phyloP scores from a whole-genome alignment of 1,139 yeast species.

The Kodamaea alishanica region DNA sequence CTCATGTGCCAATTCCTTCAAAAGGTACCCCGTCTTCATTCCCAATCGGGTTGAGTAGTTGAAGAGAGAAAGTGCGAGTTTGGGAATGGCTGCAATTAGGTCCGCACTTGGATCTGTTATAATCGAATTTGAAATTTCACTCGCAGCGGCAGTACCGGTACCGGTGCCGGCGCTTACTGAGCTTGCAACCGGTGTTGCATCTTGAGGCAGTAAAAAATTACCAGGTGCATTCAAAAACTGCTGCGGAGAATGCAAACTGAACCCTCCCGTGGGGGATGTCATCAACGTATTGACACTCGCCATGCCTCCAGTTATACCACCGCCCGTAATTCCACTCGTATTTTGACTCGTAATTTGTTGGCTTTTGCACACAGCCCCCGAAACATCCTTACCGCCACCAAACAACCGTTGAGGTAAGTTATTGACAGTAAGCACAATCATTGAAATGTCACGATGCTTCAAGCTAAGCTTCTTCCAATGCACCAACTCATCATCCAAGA shows the following conservation, averaged over 20 bases:
- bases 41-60: constrained; percentile 71
- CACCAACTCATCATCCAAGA: constrained; percentile 74
- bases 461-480: constrained; percentile 71
- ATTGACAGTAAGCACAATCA: constrained; percentile 73
- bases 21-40: constrained; percentile 65
- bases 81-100: constrained; percentile 61
- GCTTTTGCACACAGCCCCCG: too few relatives aligned
- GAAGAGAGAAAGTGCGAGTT: constrained; percentile 58
- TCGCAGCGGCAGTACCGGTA: constrained; percentile 6
- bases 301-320: constrained; percentile 15
- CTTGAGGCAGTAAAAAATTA: constrained; percentile 33
- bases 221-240: constrained; percentile 36
- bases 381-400: not conserved
- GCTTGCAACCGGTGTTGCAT: constrained; percentile 22
- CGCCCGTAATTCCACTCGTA: too few relatives aligned
- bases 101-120: constrained; percentile 53
- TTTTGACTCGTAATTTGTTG: too few relatives aligned
- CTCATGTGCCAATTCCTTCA: constrained; percentile 34
- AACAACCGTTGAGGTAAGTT: constrained; percentile 57
- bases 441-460: constrained; percentile 57
- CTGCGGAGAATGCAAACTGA: constrained; percentile 38
- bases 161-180: constrained; percentile 21
- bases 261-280: constrained; percentile 35
- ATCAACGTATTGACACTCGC: constrained; percentile 17
- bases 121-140: constrained; percentile 26